phyloP scores from a whole-genome alignment of 768 basidiomycete genomes.

The Sistotremastrum niveocremeum region DNA sequence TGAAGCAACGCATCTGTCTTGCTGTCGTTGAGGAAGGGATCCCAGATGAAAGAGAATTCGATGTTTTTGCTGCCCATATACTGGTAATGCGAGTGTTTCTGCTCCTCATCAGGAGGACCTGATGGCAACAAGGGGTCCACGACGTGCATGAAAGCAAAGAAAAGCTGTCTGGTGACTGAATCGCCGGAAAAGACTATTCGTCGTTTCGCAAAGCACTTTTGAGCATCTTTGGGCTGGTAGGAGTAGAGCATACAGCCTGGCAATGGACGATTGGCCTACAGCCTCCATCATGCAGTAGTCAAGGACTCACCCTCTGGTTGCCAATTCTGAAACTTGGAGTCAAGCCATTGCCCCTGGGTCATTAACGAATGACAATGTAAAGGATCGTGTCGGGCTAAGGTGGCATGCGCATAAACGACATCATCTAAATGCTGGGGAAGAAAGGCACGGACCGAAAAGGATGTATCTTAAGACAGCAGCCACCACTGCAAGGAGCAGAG shows the following conservation, averaged over 20 bases:
- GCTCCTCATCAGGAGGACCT: conserved; percentile 36
- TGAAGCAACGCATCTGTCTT: conserved; percentile 32
- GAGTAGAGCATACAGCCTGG: conserved; percentile 70
- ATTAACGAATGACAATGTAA: conserved; percentile 60
- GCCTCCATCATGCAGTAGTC: conserved; percentile 4
- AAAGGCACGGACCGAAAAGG: conserved; percentile 28
- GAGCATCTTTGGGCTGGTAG: conserved; percentile 43
- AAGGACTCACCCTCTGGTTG: conserved; percentile 63
- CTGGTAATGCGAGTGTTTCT: conserved; percentile 57
- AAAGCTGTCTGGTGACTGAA: conserved; percentile 67
- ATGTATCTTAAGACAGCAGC: conserved; percentile 30
- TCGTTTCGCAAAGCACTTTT: conserved; percentile 41
- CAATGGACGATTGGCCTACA: not conserved
- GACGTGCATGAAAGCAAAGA: conserved; percentile 55
- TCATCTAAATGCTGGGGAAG: not conserved
- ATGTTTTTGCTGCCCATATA: conserved; percentile 33
- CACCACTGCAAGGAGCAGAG: conserved; percentile 25
- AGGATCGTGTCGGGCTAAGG: conserved; percentile 56
- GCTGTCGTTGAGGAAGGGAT: conserved; percentile 73
- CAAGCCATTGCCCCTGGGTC: conserved; percentile 68
- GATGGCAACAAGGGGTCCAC: conserved; percentile 45
- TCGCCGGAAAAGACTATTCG: conserved; percentile 74
- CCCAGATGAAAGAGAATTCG: conserved; percentile 60
- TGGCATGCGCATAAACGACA: not conserved
- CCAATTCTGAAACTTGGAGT: conserved; percentile 55